Evolutionary conservation across 2,329 filamentous ascomycete genomes (phyloP), one percentile per base, ranked within the genome.

Genomic region (Colletotrichum sp.): DNA sequence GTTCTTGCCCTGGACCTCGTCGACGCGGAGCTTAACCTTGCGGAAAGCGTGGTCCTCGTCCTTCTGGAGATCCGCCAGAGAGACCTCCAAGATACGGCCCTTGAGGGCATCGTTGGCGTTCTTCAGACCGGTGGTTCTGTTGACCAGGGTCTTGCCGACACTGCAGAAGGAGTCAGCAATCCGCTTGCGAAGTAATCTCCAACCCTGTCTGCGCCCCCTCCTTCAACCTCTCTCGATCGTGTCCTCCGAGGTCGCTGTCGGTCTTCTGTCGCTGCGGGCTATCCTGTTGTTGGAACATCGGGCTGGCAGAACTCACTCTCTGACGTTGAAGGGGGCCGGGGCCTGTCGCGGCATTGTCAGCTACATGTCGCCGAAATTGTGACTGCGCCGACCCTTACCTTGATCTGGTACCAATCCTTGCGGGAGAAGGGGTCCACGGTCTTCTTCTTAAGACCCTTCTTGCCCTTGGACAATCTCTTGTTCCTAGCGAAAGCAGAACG

Each of bases 361-460:
- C 36, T 72, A 70, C 34, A 70, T 25, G 7, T 57, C 30, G 15
- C 5, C 3, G 8, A n/a, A 13, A 27, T 15, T 3, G 13, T 13
- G 19, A 22, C 57, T 57, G 68, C 16, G 55, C 78, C 15, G 9
- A 8, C 27, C 72, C 90, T 82, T 85, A 95, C 94, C 93, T 98
- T 98, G 90, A 99, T 93, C 85, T 94, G 95, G 91, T 96, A 99
- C 95, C 98, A 98, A 88, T 98, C 97, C 93, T 99, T 99, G 87
- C 96, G 95, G 85, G 96, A 93, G 92, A 98, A 98, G 85, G 97
- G 96, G 89, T 99, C 97, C 84, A 94, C 91, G 85, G 96, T 96
- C 91, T 96, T 96, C 96, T 99, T 98, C 95, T 98, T 98, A 88
- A 98, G 92, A 89, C 97, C 96, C 94, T 99, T 99, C 95, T 98